Percentiles rank a stretch among this genome's conserved stretches.
Evolutionary conservation across 805 yeast genomes (phyloP).

Genomic region (Candida boleticola): DNA sequence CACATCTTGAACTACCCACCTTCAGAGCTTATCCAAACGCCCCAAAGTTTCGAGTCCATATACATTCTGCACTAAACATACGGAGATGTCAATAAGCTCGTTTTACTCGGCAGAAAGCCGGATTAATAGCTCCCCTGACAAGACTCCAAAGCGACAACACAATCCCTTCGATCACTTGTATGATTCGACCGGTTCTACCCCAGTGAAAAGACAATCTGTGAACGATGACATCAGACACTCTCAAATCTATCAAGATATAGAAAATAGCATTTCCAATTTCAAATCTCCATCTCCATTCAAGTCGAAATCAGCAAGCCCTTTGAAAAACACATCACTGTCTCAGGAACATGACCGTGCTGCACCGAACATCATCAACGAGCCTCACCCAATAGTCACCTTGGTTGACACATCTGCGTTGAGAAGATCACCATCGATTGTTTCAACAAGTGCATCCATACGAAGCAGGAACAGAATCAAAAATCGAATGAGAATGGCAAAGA

Average conservation of each 20-base stretch:
- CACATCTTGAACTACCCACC: too few relatives aligned
- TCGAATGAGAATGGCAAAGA: conserved; percentile 27
- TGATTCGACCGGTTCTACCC: conserved; percentile 8
- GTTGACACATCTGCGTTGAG: conserved; percentile 18
- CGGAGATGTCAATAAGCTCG: conserved; percentile 1
- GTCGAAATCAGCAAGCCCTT: background rate
- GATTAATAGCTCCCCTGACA: background rate
- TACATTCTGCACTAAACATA: too few relatives aligned
- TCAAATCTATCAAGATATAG: conserved; percentile 4
- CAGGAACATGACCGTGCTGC: background rate
- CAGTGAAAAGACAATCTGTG: conserved; percentile 1
- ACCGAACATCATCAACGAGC: conserved; percentile 1
- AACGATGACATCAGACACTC: conserved; percentile 2
- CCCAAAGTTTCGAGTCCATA: too few relatives aligned
- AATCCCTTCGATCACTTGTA: conserved; percentile 31
- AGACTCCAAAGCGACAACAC: conserved; percentile 5
- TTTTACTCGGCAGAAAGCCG: background rate
- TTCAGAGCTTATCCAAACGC: too few relatives aligned
- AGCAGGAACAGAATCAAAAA: conserved; percentile 27
- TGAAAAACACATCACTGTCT: background rate
- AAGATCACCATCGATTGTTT: conserved; percentile 28
- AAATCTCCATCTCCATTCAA: background rate
- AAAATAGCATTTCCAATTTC: background rate
- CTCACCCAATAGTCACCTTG: conserved; percentile 24
- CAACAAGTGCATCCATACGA: conserved; percentile 29